These are phyloP conservation scores for Cytospora schulzeri DNA, from an alignment of 2,329 filamentous ascomycete species.

Conservation along the genomic window DNA sequence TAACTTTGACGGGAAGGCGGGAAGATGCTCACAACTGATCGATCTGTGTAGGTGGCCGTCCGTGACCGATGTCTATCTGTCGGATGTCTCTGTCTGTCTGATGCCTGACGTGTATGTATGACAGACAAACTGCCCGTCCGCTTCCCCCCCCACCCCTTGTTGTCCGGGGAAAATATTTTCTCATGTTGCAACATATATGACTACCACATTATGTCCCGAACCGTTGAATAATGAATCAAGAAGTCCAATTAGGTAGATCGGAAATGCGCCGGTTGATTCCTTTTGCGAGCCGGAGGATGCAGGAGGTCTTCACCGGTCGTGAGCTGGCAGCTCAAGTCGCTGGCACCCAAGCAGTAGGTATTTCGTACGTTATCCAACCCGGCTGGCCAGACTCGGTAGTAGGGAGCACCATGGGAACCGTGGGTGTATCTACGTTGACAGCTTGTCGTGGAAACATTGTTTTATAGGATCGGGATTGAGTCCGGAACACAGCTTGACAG, in stretches of 20 bases:
- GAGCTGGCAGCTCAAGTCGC: background rate
- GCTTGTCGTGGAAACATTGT: background rate
- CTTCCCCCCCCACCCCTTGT: no score
- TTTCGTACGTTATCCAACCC: background rate
- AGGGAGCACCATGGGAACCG: background rate
- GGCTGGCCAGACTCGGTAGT: background rate
- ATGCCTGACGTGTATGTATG: conserved; percentile 1
- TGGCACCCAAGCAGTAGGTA: background rate
- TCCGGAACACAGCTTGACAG: conserved; percentile 8
- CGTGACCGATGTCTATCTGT: background rate
- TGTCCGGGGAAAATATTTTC: no score
- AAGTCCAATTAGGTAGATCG: background rate
- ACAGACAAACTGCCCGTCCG: background rate
- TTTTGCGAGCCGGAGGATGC: background rate
- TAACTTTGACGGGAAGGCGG: conserved; percentile 5
- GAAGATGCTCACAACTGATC: conserved; percentile 25
- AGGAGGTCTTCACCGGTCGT: background rate
- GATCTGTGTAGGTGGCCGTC: conserved; percentile 17
- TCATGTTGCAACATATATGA: background rate
- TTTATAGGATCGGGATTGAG: background rate
- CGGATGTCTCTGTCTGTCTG: background rate
- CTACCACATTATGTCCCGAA: background rate
- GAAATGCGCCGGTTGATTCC: background rate
- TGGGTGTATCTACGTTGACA: background rate
- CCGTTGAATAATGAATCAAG: background rate